phyloP scores from a whole-genome alignment of 305 asterid genomes.

The Fraxinus sp. region DNA sequence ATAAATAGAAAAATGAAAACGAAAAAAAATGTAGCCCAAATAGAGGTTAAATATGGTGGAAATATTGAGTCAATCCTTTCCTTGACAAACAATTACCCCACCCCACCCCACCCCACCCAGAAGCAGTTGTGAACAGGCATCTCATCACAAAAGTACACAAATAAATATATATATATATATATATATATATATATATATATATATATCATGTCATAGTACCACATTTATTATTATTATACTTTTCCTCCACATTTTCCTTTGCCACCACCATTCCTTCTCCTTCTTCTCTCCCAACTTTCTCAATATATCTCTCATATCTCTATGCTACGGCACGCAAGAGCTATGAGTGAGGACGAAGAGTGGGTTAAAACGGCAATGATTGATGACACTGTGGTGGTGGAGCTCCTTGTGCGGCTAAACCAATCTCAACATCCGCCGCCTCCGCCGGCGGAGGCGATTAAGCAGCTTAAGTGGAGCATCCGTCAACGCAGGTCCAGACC shows the following conservation, averaged over 20 bases:
- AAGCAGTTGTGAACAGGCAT: conserved; percentile 26
- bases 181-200: background rate
- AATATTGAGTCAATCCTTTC: background rate
- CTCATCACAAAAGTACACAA: conserved; percentile 20
- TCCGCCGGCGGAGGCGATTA: conserved; percentile 22
- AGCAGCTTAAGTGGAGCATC: conserved; percentile 46
- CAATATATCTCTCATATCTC: background rate
- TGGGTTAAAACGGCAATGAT: conserved; percentile 51
- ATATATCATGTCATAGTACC: conserved; percentile 14
- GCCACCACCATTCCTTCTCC: conserved; percentile 35
- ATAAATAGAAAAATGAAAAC: no score
- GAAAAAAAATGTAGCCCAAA: no score
- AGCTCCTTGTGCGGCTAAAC: conserved; percentile 40
- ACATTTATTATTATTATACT: conserved; percentile 24
- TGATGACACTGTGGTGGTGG: conserved; percentile 52
- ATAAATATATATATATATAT: background rate
- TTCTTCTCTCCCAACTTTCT: conserved; percentile 23
- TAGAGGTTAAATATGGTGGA: background rate
- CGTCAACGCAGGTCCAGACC: conserved; percentile 61
- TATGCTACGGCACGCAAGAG: background rate
- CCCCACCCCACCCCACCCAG: conserved; percentile 1
- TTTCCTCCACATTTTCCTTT: conserved; percentile 27
- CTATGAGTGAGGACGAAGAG: conserved; percentile 45
- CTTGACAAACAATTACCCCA: background rate
- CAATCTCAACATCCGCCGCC: conserved; percentile 28